Percentiles rank a stretch among this genome's conserved stretches.
These are phyloP conservation scores for Themeda triandra DNA, from an alignment of 176 grass and related monocot genomes.

Conservation along the genomic window DNA sequence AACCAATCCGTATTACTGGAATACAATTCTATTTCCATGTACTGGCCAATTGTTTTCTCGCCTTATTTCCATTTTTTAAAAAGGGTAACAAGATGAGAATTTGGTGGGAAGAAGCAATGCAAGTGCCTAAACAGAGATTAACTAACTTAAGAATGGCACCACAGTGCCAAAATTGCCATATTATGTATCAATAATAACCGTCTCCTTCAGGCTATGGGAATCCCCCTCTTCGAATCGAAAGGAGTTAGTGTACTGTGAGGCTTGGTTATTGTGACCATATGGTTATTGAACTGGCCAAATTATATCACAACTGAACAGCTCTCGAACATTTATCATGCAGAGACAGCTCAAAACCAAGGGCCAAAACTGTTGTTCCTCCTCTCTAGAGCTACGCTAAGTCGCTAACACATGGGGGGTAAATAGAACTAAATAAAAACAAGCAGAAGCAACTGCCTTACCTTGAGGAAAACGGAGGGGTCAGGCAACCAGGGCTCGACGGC, in stretches of 20 bases:
- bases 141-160: not conserved
- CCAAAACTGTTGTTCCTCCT: not conserved
- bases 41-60: not conserved
- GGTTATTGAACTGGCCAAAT: not conserved
- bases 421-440: not conserved
- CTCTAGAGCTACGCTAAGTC: not conserved
- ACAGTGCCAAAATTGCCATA: not conserved
- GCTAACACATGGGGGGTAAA: not conserved
- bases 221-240: not conserved
- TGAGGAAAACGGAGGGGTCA: constrained; percentile 65
- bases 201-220: not conserved
- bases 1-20: not conserved
- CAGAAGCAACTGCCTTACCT: not conserved
- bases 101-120: not conserved
- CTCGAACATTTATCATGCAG: not conserved
- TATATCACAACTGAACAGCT: not conserved
- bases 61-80: not conserved
- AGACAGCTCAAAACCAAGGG: not conserved
- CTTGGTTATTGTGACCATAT: not conserved
- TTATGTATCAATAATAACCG: not conserved
- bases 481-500: constrained; percentile 84
- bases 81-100: not conserved
- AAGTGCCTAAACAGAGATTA: not conserved
- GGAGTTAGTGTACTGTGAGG: not conserved
- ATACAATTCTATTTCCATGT: not conserved